These are phyloP conservation scores for Chlorophyllum brunneum DNA, from an alignment of 768 basidiomycete species.

Conservation along the genomic window DNA sequence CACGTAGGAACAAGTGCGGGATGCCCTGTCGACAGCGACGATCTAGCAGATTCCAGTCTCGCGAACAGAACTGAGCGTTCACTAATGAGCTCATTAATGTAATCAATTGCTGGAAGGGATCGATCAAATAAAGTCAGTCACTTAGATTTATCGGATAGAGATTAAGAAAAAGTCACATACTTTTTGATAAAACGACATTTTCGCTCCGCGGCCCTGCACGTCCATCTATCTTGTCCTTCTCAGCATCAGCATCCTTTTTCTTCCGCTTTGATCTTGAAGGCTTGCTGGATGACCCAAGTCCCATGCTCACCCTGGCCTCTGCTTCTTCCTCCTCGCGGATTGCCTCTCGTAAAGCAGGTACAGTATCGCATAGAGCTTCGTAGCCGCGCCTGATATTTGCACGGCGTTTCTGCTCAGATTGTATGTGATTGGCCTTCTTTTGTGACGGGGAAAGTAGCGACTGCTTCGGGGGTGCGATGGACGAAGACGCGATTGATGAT, in stretches of 20 bases:
- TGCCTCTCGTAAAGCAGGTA: conserved; percentile 79
- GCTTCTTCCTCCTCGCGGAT: conserved; percentile 73
- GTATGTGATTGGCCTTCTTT: conserved; percentile 93
- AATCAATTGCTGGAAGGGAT: conserved; percentile 77
- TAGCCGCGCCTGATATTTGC: conserved; percentile 89
- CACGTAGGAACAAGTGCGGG: conserved; percentile 40
- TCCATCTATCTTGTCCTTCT: conserved; percentile 70
- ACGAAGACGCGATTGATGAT: conserved; percentile 1
- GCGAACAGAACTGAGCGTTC: conserved; percentile 54
- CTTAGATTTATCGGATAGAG: conserved; percentile 4
- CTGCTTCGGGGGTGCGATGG: conserved; percentile 14
- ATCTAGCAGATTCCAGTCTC: conserved; percentile 59
- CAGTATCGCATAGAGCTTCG: conserved; percentile 79
- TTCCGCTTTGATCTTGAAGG: conserved; percentile 36
- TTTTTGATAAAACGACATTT: conserved; percentile 84
- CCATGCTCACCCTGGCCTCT: conserved; percentile 30
- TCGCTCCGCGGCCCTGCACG: conserved; percentile 88
- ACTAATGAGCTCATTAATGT: conserved; percentile 63
- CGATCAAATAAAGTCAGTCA: conserved; percentile 6
- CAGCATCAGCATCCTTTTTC: conserved; percentile 39
- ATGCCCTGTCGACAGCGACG: conserved; percentile 55
- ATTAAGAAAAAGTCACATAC: conserved; percentile 41
- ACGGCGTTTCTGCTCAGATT: conserved; percentile 90
- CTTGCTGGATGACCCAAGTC: conserved; percentile 11
- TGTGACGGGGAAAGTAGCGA: conserved; percentile 71